Evolutionary conservation across 164 flowering plant genomes (phyloP), one percentile per base, ranked within the genome.

Genomic region (Nymphaea thermarum): DNA sequence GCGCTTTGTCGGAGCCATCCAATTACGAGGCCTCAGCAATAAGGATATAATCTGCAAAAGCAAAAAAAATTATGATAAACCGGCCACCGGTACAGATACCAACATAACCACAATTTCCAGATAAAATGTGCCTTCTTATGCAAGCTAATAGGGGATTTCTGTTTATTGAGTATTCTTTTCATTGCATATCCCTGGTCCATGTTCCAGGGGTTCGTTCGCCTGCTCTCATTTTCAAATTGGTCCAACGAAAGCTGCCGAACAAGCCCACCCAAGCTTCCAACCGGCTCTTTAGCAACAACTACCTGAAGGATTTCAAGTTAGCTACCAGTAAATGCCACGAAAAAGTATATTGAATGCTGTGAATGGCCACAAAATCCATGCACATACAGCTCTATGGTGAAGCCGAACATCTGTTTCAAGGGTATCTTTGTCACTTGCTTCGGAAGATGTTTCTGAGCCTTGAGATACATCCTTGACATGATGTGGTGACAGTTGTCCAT

Each of bases 201-300:
- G 68, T 84, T 85, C 66, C 71, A 14, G 3, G 99, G 98, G 74
- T 75, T 71, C 87, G 92, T 90, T 67, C 99, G 71, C 77, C 99
- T 85, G 79, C 97, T 89, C 77, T 95, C 99, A 84, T 95, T 92
- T 82, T 95, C 98, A 79, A 95, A 95, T 71, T 90, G 98, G 76
- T 95, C 99, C 82, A 95, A 77, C 6, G 97, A 90, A 69, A 95
- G 81, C 73, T 92, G 99, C 78, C 98, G 83, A 43, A 95, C 90
- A 87, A 95, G 84, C 67, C 98, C 98, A 62, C 97, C 97, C 70
- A 95, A 79, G 78, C 78, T 89, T n/a, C 99, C 99, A 14, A 90
- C 83, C 69, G 91, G 66, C 78, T 92, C 99, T 83, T 95, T 92
- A 65, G 99, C 99, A 76, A 95, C 96, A 43, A 92, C 99, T 72